Evolutionary conservation across 2,329 filamentous ascomycete species (phyloP), one percentile per base, ranked within the genome.

Genomic region (Sarocladiaceae sp.): DNA sequence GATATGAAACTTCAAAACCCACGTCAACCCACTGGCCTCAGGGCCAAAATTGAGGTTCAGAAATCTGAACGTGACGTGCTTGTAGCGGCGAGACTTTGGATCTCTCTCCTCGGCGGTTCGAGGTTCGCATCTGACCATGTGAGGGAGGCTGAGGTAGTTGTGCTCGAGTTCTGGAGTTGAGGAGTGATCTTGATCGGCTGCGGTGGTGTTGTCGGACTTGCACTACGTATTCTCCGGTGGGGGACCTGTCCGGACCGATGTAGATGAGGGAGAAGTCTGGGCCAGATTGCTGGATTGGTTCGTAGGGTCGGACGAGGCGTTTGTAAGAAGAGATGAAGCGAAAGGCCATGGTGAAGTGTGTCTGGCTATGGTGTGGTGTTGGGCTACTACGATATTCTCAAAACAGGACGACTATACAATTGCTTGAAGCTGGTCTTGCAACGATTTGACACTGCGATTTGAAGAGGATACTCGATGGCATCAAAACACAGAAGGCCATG

Each of bases 261-360:
- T 37, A 37, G n/a, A 37, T 37, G 35, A 37, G 35, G 35, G 35
- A 37, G 35, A 37, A 37, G 35, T 37, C 35, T 10, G 35, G n/a
- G 6, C 35, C 35, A 6, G 6, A 12, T 6, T 10, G 10, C 6
- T 37, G 35, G 35, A 37, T 37, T 6, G 35, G n/a, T 37, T 37
- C 35, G 35, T 37, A 37, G 8, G 35, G 35, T 6, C 11, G 11
- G 35, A 37, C 35, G n/a, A 6, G n/a, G 7, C n/a, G 6, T n/a
- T 37, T 37, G 35, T 17, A 37, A n/a, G 6, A 12, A 17, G 35
- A 37, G 35, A 37, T 37, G 35, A 37, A 37, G 6, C 35, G 35
- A 17, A 37, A 17, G n/a, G 35, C 35, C 35, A 37, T 17, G 35
- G 8, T 17, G 35, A 10, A n/a, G n/a, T n/a, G n/a, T n/a, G n/a